These are phyloP conservation scores for Alternaria sp. DNA, from an alignment of 2,329 filamentous ascomycete species.

Conservation along the genomic window DNA sequence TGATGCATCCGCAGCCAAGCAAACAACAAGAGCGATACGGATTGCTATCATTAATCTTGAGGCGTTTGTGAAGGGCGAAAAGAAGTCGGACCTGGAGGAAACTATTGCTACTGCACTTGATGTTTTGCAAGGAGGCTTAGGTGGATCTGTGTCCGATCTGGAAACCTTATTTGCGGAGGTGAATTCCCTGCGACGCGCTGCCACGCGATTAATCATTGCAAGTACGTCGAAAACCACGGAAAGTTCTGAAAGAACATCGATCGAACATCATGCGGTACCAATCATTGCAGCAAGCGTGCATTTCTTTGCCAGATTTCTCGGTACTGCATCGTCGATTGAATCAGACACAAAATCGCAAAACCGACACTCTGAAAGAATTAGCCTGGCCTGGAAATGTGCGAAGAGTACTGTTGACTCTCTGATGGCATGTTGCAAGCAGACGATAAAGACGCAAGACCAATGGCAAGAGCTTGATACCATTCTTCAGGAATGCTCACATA, in stretches of 20 bases:
- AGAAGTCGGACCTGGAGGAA: conserved; percentile 21
- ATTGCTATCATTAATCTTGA: conserved; percentile 42
- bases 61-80: conserved; percentile 25
- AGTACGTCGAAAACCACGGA: conserved; percentile 9
- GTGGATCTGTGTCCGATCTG: conserved; percentile 41
- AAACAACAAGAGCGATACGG: conserved; percentile 32
- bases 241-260: background rate
- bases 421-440: conserved; percentile 40
- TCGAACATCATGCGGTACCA: conserved; percentile 24
- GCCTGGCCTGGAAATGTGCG: conserved; percentile 32
- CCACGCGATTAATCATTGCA: conserved; percentile 31
- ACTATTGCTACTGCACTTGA: conserved; percentile 32
- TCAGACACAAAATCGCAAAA: conserved; percentile 22
- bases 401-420: conserved; percentile 48
- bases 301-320: conserved; percentile 44
- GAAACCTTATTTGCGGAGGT: conserved; percentile 47
- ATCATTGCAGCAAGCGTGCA: conserved; percentile 39
- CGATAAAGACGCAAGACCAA: conserved; percentile 23
- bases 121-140: conserved; percentile 35
- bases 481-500: conserved; percentile 40
- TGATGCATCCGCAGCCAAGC: conserved; percentile 28
- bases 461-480: conserved; percentile 43
- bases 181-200: conserved; percentile 41
- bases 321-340: conserved; percentile 20
- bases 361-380: conserved; percentile 31